Evolutionary conservation across 2,329 filamentous ascomycete genomes (phyloP), one percentile per base, ranked within the genome.

Genomic region (Raffaelea arxii): DNA sequence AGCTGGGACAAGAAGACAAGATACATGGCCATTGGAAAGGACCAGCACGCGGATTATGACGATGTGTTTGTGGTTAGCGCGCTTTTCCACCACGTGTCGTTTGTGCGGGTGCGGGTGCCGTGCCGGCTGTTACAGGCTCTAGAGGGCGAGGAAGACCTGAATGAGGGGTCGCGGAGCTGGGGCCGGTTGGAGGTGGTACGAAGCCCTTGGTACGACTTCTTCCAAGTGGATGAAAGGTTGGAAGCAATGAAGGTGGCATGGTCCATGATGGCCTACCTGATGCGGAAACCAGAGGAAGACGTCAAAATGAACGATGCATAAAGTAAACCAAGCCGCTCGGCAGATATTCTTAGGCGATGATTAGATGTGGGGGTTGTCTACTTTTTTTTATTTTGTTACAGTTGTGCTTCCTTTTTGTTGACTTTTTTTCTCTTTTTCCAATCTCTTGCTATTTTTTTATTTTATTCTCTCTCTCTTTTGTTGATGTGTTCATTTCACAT

Each of bases 151-250:
- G 40, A 24, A 3, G 21, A 39, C 55, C 54, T 4, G 62, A 65
- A 27, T 58, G 57, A 7, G 18, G 64, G 62, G 43, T 19, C 23
- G n/a, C 41, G 25, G 25, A 70, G 68, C 59, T 78, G 75, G 72
- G 73, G 68, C 10, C 66, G 64, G 52, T 60, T 82, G 3, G 66
- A 72, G 53, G 66, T 79, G 30, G 75, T 73, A 68, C 69, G 78
- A 50, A 81, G 74, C 51, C 65, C 59, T 35, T 83, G 79, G 79
- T 80, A 68, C 54, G 79, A 83, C 55, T 59, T 82, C 11, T 82
- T 81, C 54, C 53, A 70, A 41, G 56, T 60, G 1, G 65, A 74
- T 21, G 72, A 82, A 46, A 62, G 79, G 40, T 56, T 81, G 23
- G 69, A 70, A 52, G 78, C 77, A 3, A 72, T 82, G 72, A 62